Percentiles rank a stretch among this genome's conserved stretches.
These are phyloP conservation scores for Solanum habrochaites DNA, from an alignment of 257 asterid genomes.

Conservation along the genomic window DNA sequence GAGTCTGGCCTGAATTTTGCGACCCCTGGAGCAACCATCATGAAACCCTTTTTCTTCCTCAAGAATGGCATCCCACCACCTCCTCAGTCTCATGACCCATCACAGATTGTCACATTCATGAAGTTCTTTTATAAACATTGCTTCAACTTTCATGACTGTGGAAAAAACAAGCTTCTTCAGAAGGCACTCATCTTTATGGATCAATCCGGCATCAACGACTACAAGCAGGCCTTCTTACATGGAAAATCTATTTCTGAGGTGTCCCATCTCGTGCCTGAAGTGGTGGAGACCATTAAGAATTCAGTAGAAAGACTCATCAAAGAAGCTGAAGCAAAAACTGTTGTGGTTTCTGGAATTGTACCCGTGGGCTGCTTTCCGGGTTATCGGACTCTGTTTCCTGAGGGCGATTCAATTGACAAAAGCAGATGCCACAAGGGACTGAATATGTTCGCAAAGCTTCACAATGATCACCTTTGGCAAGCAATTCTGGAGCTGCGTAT, in stretches of 20 bases:
- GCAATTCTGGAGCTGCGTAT: neutral
- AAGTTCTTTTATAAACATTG: neutral
- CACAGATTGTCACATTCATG: neutral
- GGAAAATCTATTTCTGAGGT: neutral
- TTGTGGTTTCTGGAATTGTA: neutral
- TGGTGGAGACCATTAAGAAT: neutral
- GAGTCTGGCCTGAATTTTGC: neutral
- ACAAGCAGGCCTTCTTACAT: neutral
- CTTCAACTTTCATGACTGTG: neutral
- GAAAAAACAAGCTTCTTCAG: neutral
- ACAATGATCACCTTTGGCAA: neutral
- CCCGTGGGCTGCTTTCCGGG: neutral
- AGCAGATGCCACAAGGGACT: neutral
- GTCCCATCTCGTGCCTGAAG: neutral
- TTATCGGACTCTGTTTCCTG: neutral
- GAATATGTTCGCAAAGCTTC: neutral
- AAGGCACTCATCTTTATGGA: neutral
- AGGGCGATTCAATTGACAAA: neutral
- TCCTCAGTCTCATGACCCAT: neutral
- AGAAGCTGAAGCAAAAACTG: neutral
- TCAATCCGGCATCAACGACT: neutral
- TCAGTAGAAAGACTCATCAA: neutral
- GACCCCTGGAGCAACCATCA: neutral
- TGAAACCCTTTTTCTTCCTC: neutral
- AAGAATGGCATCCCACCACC: neutral